A percentile compares a stretch with the other conserved stretches of the same genome.
Conservation (phyloP, 805 yeast genomes). For the Schwanniomyces pseudopolymorphus region DNA sequence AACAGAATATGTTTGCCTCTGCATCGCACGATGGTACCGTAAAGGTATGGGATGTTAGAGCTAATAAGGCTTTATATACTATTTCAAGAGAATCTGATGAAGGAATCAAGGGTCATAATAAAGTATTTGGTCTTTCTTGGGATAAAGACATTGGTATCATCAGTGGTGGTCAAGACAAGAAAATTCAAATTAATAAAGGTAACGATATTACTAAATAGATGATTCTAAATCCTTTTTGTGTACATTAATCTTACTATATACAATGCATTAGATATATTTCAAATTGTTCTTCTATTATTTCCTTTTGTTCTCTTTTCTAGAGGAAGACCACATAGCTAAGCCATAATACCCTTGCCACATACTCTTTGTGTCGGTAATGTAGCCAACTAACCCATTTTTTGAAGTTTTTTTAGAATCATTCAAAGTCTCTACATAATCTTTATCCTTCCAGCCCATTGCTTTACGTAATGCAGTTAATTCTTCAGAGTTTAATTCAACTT, state of each 20-base stretch:
- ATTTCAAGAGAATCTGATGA: conserved; percentile 67
- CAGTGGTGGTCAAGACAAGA: conserved; percentile 93
- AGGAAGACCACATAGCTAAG: conserved; percentile 54
- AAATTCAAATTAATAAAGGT: conserved; percentile 74
- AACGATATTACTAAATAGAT: conserved; percentile 22
- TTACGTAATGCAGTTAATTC: conserved; percentile 59
- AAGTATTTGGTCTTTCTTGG: conserved; percentile 90
- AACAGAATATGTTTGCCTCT: conserved; percentile 79
- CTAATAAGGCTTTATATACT: conserved; percentile 78
- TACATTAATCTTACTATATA: conserved; percentile 5
- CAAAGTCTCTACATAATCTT: conserved; percentile 11
- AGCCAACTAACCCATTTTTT: conserved; percentile 48
- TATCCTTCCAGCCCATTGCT: conserved; percentile 60
- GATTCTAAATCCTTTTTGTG: background rate
- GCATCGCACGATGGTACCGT: conserved; percentile 97
- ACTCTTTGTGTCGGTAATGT: conserved; percentile 63
- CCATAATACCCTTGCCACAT: conserved; percentile 82
- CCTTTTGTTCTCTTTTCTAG: conserved; percentile 24
- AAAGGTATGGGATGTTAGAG: conserved; percentile 93
- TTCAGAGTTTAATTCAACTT: conserved; percentile 69
- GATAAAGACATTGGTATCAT: conserved; percentile 74
- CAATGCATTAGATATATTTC: conserved; percentile 1
- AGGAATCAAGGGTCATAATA: conserved; percentile 46
- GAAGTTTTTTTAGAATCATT: conserved; percentile 6
- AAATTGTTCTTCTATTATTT: background rate